A percentile compares a stretch with the other conserved stretches of the same genome.
Conservation (phyloP, 2,329 filamentous ascomycete species). For the Fusarium sp. region DNA sequence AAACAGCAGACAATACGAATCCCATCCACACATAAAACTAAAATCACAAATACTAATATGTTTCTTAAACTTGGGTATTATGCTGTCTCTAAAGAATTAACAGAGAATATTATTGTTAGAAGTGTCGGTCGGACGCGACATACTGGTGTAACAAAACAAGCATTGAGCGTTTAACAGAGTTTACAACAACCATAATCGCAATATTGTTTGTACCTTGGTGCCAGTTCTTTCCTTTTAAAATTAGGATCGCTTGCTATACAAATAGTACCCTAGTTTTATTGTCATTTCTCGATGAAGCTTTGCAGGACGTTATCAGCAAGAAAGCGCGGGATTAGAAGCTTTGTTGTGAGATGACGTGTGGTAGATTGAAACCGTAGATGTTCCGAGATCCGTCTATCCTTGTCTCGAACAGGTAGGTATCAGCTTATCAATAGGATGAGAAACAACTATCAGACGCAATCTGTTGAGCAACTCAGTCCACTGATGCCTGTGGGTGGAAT, state of each 20-base stretch:
- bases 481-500: constrained; percentile 28
- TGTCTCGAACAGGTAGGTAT: constrained; percentile 15
- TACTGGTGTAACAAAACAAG: not conserved
- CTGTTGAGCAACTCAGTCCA: constrained; percentile 16
- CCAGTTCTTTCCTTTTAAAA: not conserved
- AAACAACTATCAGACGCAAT: constrained; percentile 13
- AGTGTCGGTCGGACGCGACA: not conserved
- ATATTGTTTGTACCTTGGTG: not conserved
- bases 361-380: constrained; percentile 16
- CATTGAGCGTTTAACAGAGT: not conserved
- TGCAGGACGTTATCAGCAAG: too few species aligned
- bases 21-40: too few species aligned
- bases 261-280: too few species aligned
- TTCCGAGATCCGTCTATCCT: constrained; percentile 19
- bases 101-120: not conserved
- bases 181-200: not conserved
- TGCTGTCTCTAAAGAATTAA: too few species aligned
- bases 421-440: constrained; percentile 20
- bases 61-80: not conserved
- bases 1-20: too few species aligned
- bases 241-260: too few species aligned
- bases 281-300: too few species aligned
- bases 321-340: constrained; percentile 2
- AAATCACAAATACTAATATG: not conserved
- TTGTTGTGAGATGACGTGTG: constrained; percentile 5